phyloP scores from a whole-genome alignment of 2,329 filamentous ascomycete species.

The Didymella keratinophila region DNA sequence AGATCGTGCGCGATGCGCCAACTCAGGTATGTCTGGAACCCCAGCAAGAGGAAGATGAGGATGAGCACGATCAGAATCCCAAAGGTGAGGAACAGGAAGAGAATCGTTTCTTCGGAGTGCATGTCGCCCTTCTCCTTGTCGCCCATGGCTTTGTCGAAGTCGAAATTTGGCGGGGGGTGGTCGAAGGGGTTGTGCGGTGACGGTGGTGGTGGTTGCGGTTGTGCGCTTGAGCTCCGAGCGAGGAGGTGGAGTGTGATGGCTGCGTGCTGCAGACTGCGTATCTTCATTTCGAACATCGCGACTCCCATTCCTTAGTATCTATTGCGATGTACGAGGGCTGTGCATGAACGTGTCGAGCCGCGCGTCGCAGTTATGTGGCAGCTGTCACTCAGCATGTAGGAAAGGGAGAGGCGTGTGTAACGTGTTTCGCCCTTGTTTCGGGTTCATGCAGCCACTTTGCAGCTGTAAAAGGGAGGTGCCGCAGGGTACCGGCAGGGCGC shows the following conservation, averaged over 20 bases:
- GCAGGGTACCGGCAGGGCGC: no score
- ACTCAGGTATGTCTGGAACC: conserved; percentile 36
- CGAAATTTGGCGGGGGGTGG: neutral
- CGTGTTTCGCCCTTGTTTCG: conserved; percentile 12
- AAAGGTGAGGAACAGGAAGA: conserved; percentile 40
- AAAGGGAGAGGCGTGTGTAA: neutral
- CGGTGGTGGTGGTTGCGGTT: neutral
- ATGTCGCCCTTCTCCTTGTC: neutral
- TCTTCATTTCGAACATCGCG: neutral
- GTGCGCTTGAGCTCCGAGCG: neutral
- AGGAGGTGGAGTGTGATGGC: neutral
- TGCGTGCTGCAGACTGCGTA: neutral
- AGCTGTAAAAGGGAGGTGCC: no score
- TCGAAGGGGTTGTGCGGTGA: neutral
- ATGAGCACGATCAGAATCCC: conserved; percentile 36
- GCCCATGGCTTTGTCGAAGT: neutral
- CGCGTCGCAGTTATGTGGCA: conserved; percentile 5
- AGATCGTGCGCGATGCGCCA: conserved; percentile 31
- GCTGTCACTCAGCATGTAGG: neutral
- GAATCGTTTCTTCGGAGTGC: conserved; percentile 24
- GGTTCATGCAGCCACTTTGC: neutral
- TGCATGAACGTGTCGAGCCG: conserved; percentile 1
- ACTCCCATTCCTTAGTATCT: no score
- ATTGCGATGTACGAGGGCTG: neutral
- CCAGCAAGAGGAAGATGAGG: conserved; percentile 28